These are phyloP conservation scores for Exophiala alcalophila DNA, from an alignment of 2,329 filamentous ascomycete genomes.

Conservation along the genomic window DNA sequence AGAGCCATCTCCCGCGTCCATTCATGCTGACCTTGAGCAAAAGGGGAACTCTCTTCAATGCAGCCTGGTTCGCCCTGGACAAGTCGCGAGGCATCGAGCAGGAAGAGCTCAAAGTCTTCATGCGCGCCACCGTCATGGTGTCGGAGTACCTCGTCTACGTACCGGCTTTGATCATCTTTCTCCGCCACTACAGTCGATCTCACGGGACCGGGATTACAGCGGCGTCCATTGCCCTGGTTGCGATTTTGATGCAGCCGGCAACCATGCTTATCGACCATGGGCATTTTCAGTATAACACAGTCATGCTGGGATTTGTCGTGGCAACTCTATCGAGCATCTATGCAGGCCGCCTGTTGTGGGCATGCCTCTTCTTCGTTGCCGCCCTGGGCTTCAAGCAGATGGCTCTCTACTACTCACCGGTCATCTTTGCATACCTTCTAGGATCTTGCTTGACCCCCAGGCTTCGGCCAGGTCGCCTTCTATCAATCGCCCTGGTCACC, in stretches of 20 bases:
- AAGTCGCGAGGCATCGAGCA: constrained; percentile 79
- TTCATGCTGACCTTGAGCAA: constrained; percentile 23
- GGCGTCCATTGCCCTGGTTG: constrained; percentile 77
- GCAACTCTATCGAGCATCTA: constrained; percentile 86
- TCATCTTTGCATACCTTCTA: constrained; percentile 85
- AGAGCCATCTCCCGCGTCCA: too few species aligned
- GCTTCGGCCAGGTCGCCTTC: constrained; percentile 64
- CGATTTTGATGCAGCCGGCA: constrained; percentile 86
- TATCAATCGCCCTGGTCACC: constrained; percentile 74
- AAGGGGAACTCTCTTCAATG: constrained; percentile 71
- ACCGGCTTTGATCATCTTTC: constrained; percentile 80
- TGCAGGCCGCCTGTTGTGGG: constrained; percentile 80
- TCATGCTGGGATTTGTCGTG: constrained; percentile 90
- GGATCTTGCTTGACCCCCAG: constrained; percentile 79
- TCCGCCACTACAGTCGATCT: constrained; percentile 73
- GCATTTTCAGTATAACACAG: constrained; percentile 96
- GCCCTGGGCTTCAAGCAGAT: constrained; percentile 99
- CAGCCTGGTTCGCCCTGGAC: constrained; percentile 82
- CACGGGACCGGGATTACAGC: constrained; percentile 79
- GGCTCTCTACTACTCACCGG: constrained; percentile 94
- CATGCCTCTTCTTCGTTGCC: constrained; percentile 87
- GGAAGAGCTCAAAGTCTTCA: constrained; percentile 80
- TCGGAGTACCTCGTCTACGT: constrained; percentile 91
- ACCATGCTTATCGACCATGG: constrained; percentile 92
- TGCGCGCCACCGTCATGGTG: constrained; percentile 85